phyloP scores from a whole-genome alignment of 2,329 filamentous ascomycete genomes.

The Cercospora sp. region DNA sequence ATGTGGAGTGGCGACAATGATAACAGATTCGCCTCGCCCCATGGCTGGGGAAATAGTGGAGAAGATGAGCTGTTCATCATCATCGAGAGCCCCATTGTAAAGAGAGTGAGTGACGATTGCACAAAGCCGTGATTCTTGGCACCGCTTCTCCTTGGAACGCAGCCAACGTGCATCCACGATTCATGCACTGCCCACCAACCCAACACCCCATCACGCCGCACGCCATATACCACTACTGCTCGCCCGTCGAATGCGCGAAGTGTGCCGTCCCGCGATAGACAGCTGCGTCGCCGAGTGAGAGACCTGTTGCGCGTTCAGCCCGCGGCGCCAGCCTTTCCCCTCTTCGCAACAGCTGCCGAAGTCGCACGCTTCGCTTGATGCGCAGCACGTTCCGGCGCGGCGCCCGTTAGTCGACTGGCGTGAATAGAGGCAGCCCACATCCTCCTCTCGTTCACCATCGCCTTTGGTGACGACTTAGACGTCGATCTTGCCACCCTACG shows the following conservation, averaged over 20 bases:
- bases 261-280: neutral
- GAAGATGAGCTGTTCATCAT: neutral
- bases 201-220: neutral
- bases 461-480: neutral
- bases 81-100: neutral
- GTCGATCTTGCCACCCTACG: neutral
- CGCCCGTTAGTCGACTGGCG: neutral
- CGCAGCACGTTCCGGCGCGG: neutral
- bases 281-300: neutral
- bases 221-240: neutral
- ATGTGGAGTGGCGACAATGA: neutral
- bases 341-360: neutral
- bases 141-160: neutral
- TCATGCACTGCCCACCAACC: neutral
- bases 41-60: neutral
- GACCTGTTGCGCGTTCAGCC: neutral
- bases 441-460: neutral
- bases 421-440: neutral
- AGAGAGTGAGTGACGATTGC: neutral
- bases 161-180: neutral
- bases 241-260: neutral
- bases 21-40: neutral
- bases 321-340: neutral
- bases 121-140: neutral
- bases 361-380: neutral